Percentiles rank a stretch among this genome's conserved stretches.
phyloP scores from a whole-genome alignment of 2,329 filamentous ascomycete species.

The Diaporthe citri region DNA sequence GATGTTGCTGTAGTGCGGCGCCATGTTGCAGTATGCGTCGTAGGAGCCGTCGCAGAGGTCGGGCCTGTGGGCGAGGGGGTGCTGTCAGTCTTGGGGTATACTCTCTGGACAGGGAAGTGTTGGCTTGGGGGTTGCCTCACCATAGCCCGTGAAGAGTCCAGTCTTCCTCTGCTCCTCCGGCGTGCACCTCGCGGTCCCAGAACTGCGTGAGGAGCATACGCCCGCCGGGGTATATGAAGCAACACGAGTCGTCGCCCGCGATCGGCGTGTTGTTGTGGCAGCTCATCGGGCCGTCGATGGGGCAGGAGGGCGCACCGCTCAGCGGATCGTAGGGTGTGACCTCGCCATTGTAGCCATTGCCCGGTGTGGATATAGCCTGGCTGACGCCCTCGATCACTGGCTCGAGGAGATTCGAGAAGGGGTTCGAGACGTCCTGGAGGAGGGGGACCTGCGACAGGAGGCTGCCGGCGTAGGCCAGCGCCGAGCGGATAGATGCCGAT shows the following conservation, averaged over 20 bases:
- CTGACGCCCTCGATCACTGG: slow-evolving; percentile 40
- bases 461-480: slow-evolving; percentile 50
- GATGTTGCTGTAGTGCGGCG: slow-evolving; percentile 57
- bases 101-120: not conserved
- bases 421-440: slow-evolving; percentile 44
- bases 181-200: slow-evolving; percentile 57
- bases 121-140: slow-evolving; percentile 45
- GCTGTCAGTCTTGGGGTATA: not conserved
- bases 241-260: slow-evolving; percentile 54
- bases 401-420: slow-evolving; percentile 40
- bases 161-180: slow-evolving; percentile 55
- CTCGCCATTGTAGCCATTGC: slow-evolving; percentile 23
- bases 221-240: slow-evolving; percentile 57
- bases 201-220: slow-evolving; percentile 58
- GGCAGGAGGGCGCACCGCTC: slow-evolving; percentile 54
- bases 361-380: slow-evolving; percentile 28
- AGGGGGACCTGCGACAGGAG: slow-evolving; percentile 51
- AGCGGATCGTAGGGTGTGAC: slow-evolving; percentile 53
- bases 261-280: slow-evolving; percentile 54
- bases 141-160: slow-evolving; percentile 61
- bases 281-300: slow-evolving; percentile 56
- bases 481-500: slow-evolving; percentile 47
- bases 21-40: slow-evolving; percentile 57
- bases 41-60: slow-evolving; percentile 59
- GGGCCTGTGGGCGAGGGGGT: slow-evolving; percentile 48